Base-by-base conservation (phyloP, 2,329 filamentous ascomycete genomes). In the Orbilia ellipsospora region DNA sequence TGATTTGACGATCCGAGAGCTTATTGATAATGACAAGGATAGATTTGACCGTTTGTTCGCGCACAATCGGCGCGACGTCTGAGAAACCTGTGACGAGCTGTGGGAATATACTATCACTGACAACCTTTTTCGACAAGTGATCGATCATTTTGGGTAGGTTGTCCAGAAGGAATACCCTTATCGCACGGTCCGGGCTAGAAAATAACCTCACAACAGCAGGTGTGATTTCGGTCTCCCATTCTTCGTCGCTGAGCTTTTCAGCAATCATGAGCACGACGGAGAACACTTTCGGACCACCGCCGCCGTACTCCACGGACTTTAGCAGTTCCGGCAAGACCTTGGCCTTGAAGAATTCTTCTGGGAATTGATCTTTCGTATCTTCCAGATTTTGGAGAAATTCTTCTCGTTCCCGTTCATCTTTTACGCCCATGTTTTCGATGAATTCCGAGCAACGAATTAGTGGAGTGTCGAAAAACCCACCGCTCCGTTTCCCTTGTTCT, bases 221-320 rank as follows among this genome's bases (percentile, higher is more conserved):
- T 0, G 90, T 93, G 64, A 99, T 88, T 77, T 90, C 91, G 6
- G 88, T 82, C 54, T 96, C 92, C 81, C 96, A 99, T 81, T 99
- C 95, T 8, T 98, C 95, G 75, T 90, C 90, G 1, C 92, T 89
- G 48, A 99, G 85, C 81, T 97, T 98, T 5, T 89, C 85, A 2
- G 93, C 89, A 79, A 99, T 97, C 81, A 96, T 96, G 85, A 98
- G 89, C 48, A 97, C 92, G 0, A 96, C 89, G 0, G 87, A 84
- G 73, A 99, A 92, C 0, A 96, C 94, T 80, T 96, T 96, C 0
- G 94, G 92, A 0, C 95, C 95, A 28, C 95, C 95, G 10, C 94
- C 95, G 6, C 95, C 95, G 82, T 97, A 99, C 80, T 99, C 95
- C n/a, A 98, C 93, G 0, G 94, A 97, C 81, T 98, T 99, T n/a